Conservation (phyloP, 1,284 basidiomycete genomes). For the Phlebopus sp. region DNA sequence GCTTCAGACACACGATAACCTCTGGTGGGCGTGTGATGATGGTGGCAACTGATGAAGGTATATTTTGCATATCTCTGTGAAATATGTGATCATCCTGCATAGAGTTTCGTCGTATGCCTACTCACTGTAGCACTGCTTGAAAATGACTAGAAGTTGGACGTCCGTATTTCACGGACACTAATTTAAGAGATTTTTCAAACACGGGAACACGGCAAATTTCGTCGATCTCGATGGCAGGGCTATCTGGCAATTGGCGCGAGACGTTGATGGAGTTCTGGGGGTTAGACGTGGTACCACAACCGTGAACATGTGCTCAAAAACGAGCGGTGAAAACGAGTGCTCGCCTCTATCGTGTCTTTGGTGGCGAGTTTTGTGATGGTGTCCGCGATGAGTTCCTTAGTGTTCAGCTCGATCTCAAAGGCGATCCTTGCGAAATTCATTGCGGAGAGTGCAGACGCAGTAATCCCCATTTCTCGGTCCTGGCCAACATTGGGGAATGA, state of each 20-base stretch:
- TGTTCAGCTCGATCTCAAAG: constrained; percentile 36
- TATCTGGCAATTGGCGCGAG: constrained; percentile 45
- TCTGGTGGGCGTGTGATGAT: constrained; percentile 62
- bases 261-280: constrained; percentile 49
- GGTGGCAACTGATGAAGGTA: constrained; percentile 35
- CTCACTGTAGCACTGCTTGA: constrained; percentile 42
- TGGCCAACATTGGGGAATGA: constrained; percentile 40
- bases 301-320: not conserved
- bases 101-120: not conserved
- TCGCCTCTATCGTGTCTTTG: constrained; percentile 42
- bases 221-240: constrained; percentile 48
- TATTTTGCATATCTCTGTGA: constrained; percentile 31
- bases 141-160: constrained; percentile 38
- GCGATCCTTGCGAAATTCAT: constrained; percentile 55
- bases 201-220: constrained; percentile 40
- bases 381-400: constrained; percentile 24
- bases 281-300: not conserved
- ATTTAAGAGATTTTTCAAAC: constrained; percentile 41
- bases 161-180: constrained; percentile 39
- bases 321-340: not conserved
- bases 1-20: constrained; percentile 51
- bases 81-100: not conserved
- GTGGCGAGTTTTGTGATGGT: constrained; percentile 39
- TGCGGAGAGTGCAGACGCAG: constrained; percentile 54
- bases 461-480: constrained; percentile 34